Evolutionary conservation across 805 yeast species (phyloP), one percentile per base, ranked within the genome.

Genomic region (Cyberlindnera nakhonratchasimensis): DNA sequence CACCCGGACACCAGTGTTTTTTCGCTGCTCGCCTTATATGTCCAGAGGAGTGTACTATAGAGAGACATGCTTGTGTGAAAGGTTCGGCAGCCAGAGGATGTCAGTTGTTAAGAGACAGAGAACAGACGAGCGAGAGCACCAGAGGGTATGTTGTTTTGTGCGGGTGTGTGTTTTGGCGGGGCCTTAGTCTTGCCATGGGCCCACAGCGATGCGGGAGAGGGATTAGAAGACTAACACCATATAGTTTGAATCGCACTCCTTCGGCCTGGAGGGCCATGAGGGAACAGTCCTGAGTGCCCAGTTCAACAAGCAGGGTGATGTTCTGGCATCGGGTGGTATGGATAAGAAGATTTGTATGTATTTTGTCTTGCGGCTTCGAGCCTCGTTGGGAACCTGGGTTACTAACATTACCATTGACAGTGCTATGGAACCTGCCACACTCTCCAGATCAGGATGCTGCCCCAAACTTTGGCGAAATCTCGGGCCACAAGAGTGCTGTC

Each of bases 401-500:
- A 31, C 28, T 24, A 32, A 42, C 46, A 29, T n/a, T n/a, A n/a
- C n/a, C n/a, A 25, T 13, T 6, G 6, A 14, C 13, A 46, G 50
- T 52, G 16, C 40, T 55, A 11, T 51, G 58, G 64, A 53, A 26
- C 45, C 52, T 53, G 5, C 59, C 61, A 4, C 59, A 56, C 42
- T 31, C 45, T 1, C 28, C 46, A 14, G 49, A 45, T 11, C 18
- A 26, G 7, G 45, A 43, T 7, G 25, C 38, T 5, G 35, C 52
- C 1, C 48, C 53, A 10, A 78, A 77, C 52, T 69, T 59, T 45
- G 82, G 81, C 3, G 60, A 65, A 4, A 47, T 75, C 3, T 44
- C 50, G 11, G 86, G 82, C 5, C 87, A 82, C 54, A 80, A 80
- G 45, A 74, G 77, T 6, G 87, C 88, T 0, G 70, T 86, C 0